Base-by-base conservation (phyloP, 768 basidiomycete species). In the Steccherinum ochraceum region DNA sequence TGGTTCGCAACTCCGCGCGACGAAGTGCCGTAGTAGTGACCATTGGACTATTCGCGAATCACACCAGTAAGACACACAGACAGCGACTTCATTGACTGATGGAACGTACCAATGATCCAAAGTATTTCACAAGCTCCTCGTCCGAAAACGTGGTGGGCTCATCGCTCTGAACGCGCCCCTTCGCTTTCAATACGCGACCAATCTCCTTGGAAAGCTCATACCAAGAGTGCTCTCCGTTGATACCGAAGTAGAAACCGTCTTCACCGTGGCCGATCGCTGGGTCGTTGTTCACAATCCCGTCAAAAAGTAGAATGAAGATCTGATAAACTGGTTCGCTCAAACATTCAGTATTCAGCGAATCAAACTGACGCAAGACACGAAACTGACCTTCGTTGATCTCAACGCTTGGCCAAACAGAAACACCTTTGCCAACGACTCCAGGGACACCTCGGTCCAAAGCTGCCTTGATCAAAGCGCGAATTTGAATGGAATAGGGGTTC, bases 391-490 rank as follows among this genome's bases (percentile, higher is more conserved):
- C 80, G 27, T 73, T 65, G 43, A 81, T 70, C 51, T 80, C 71
- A 18, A 83, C 76, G 52, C 79, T 69, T 1, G 75, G 72, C 83
- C 80, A 86, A 2, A 79, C 40, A 52, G 84, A 84, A 57, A 70
- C 64, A 0, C 84, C 83, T 35, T 72, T 60, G 0, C 83, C 81
- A 3, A 85, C 67, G 60, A 80, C 67, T 5, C 78, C 80, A 0
- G 69, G 80, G 26, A 74, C 70, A 0, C 71, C 70, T 23, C 83
- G 72, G 52, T 58, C 65, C 24, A 82, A 55, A 19, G 72, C 60
- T 0, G 73, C 70, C 13, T 63, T 61, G 43, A 84, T 72, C 1
- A 79, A 58, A 0, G 45, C 24, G 2, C 78, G 80, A 16, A 84
- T 72, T 51, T 79, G 79, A 4, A 67, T 61, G 0, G 81, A 84